A percentile compares a stretch with the other conserved stretches of the same genome.
Evolutionary conservation across 306 rosid species (phyloP).

Genomic region (Rosa lucieae): DNA sequence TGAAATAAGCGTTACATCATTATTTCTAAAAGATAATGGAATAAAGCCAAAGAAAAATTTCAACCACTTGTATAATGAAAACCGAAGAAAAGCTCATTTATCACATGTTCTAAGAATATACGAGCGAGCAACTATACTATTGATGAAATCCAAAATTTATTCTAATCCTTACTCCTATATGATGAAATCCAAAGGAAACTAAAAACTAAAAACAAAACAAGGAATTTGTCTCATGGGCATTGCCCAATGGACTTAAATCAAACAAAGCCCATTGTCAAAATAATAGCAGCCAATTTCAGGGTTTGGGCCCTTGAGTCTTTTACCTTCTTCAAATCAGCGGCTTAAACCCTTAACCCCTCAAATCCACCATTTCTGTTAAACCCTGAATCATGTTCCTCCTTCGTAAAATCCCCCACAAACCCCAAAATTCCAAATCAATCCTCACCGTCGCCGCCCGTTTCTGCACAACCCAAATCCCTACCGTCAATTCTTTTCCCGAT

Average conservation of each 20-base stretch:
- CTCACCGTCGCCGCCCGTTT: constrained; percentile 21
- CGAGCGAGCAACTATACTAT: no score
- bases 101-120: no score
- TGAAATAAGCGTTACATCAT: no score
- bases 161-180: no score
- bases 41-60: no score
- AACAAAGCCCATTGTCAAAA: not conserved
- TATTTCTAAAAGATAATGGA: no score
- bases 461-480: constrained; percentile 18
- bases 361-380: constrained; percentile 19
- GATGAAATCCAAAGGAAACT: no score
- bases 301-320: not conserved
- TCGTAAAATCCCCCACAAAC: constrained; percentile 16
- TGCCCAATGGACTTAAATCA: not conserved
- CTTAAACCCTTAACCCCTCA: constrained; percentile 6
- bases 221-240: not conserved
- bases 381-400: constrained; percentile 29
- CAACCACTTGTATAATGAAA: no score
- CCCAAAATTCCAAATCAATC: constrained; percentile 16
- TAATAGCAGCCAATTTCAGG: not conserved
- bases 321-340: not conserved
- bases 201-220: no score
- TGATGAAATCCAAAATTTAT: no score
- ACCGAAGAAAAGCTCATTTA: no score
- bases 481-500: constrained; percentile 27